Base-by-base conservation (phyloP, 352 stramenopile species). In the Globisporangium irregulare region DNA sequence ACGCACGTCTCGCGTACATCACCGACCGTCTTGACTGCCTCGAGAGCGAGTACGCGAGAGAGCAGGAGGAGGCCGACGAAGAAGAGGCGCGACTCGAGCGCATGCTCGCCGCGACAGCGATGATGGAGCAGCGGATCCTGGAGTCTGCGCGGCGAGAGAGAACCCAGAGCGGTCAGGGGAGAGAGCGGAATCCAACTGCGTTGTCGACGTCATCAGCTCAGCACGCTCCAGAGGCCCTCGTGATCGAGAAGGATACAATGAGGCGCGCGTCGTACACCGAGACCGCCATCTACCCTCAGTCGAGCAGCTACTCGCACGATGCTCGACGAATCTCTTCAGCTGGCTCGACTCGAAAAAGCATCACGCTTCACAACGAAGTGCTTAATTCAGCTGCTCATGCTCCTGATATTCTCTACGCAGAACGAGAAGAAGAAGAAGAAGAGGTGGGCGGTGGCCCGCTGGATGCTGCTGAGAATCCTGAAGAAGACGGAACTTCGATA, bases 1-100 rank as follows among this genome's bases (percentile, higher is more conserved):
- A 92, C 8, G 81, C 84, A 7, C 75, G 73, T 15, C 67, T 90
- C 5, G 76, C 81, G 0, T 77, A 75, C 55, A 54, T 89, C 34
- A 76, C 64, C 0, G 73, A 87, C 15, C 80, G 68, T 14, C 72
- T 92, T 6, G 74, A 82, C 24, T 59, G 56, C 38, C 76, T 86
- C 7, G 72, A 82, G 53, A 71, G 22, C 24, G 76, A 81, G 56
- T 76, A 79, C 24, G 29, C 70, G 3, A 57, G 66, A 0, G 74
- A 84, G 62, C 72, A 77, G 25, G 55, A 46, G 6, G 27, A 59
- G 15, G 59, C 62, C 1, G 72, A 75, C 9, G 46, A 73, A 54
- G 73, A 77, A 65, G 69, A 74, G 34, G 61, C 71, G 10, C 64
- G 73, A 24, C 63, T 75, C 1, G 71, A 84, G 36, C 69, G 60